Base-by-base conservation (phyloP, 2,329 filamentous ascomycete genomes). In the Simplicillium aogashimaense region DNA sequence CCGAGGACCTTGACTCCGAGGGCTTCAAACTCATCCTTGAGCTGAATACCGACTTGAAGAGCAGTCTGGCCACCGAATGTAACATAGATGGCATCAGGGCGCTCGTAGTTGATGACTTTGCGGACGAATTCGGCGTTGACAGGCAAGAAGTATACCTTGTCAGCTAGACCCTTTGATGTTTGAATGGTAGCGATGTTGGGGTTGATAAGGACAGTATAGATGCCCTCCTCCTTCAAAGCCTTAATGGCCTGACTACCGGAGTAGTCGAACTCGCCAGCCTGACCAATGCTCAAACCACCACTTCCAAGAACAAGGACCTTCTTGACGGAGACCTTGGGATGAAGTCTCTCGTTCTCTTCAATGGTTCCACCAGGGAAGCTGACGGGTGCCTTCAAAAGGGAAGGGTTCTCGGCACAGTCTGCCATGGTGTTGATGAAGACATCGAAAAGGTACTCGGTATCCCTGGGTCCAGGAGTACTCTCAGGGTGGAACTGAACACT, bases 401-500 rank as follows among this genome's bases (percentile, higher is more conserved):
- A 71, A 13, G 75, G 63, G 45, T 88, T 80, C 41, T 74, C 65
- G 36, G 88, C 70, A 43, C 83, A 83, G 52, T 82, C 74, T 56
- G 76, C 69, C 50, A 97, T 86, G 15, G 88, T 84, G 64, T 83
- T 69, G 57, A 98, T 85, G 69, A 98, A 98, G 47, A 97, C 87
- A 61, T 98, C 89, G 49, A 98, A 98, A 18, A 98, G 73, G 58
- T 86, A 95, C 61, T 98, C 92, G 20, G 92, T 98, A 59, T 98
- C 92, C 29, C 87, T 78, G 38, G 92, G 92, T 43, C 92, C 92
- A 3, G 92, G 92, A 1, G 88, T 94, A 69, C 89, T 95, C 65
- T 98, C 92, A 0, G 92, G 92, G 58, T 98, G 92, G 68, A 98
- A 98, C 60, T 98, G 92, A n/a, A 97, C 92, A 70, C 88, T 95